Base-by-base conservation (phyloP, 2,329 filamentous ascomycete species). In the Fusarium tjaetaba region DNA sequence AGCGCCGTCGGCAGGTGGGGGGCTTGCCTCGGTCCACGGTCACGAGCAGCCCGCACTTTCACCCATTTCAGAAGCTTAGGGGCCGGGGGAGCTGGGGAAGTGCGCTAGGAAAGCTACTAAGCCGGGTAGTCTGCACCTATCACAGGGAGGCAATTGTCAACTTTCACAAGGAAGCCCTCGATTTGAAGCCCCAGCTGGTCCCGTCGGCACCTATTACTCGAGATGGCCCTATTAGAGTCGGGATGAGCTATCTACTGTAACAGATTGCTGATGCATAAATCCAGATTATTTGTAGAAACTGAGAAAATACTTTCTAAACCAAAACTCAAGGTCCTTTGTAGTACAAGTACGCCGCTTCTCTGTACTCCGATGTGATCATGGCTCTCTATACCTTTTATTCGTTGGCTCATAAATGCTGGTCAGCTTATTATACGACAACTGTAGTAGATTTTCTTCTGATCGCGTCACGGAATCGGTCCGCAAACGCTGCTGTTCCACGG, bases 381-480 rank as follows among this genome's bases (percentile, higher is more conserved):
- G 20, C 30, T 48, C 42, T 69, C 32, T 65, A 51, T 34, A 16
- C 24, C 34, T 15, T 16, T 39, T 36, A 7, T 30, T 39, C 32
- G 22, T 34, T 32, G 56, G 16, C 24, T 42, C 32, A 20, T 39
- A 28, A 22, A 32, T 4, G 20, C 22, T 32, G n/a, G 28, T 22
- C 42, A 30, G 22, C 20, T 60, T 42, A 34, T 72, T 42, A 74
- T 24, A 75, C 68, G 26, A 75, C 63, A 43, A 75, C 59, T 14
- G 59, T 65, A 13, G 72, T 73, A 32, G 55, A 45, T 14, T 83
- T 82, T 62, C 79, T 80, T 51, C 82, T 79, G 76, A 90, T 73
- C 0, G 88, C 87, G 34, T 82, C 79, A 73, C 84, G 85, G 76
- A 90, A 90, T 53, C 84, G 78, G 52, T 87, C 84, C 5, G 88